A percentile compares a stretch with the other conserved stretches of the same genome.
Evolutionary conservation across 2,329 filamentous ascomycete species (phyloP).

Genomic region (Epichloe typhina): DNA sequence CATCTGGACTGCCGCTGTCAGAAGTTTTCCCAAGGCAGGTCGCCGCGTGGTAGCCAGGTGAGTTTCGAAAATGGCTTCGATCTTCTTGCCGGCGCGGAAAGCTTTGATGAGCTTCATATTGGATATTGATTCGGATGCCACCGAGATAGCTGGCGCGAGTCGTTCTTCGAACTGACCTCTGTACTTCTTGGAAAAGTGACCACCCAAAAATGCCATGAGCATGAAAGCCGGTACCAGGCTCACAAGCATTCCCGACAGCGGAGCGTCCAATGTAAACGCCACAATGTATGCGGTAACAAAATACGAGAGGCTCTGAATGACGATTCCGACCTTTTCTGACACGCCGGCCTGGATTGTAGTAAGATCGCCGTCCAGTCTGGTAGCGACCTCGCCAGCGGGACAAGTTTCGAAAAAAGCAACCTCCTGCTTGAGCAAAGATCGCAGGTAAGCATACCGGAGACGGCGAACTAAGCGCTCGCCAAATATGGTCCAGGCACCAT

Average conservation of each 20-base stretch:
- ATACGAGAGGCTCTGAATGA: constrained; percentile 33
- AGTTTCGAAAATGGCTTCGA: constrained; percentile 28
- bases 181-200: constrained; percentile 35
- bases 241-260: constrained; percentile 43
- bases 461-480: constrained; percentile 44
- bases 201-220: constrained; percentile 38
- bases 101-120: constrained; percentile 28
- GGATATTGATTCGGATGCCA: constrained; percentile 41
- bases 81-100: constrained; percentile 36
- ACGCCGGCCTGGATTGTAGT: constrained; percentile 47
- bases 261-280: constrained; percentile 34
- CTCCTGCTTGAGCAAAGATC: constrained; percentile 41
- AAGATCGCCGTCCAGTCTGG: constrained; percentile 44
- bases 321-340: constrained; percentile 49
- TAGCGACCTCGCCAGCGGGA: constrained; percentile 41
- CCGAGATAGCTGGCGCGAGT: constrained; percentile 36
- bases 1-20: constrained; percentile 40
- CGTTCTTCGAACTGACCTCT: constrained; percentile 28
- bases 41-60: constrained; percentile 31
- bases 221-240: constrained; percentile 43
- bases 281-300: constrained; percentile 38
- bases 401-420: constrained; percentile 43
- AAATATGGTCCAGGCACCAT: constrained; percentile 44
- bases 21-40: constrained; percentile 42
- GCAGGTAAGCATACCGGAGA: constrained; percentile 41